Evolutionary conservation across 176 grass and related monocot genomes (phyloP).

Genomic region (Oryza longistaminata): DNA sequence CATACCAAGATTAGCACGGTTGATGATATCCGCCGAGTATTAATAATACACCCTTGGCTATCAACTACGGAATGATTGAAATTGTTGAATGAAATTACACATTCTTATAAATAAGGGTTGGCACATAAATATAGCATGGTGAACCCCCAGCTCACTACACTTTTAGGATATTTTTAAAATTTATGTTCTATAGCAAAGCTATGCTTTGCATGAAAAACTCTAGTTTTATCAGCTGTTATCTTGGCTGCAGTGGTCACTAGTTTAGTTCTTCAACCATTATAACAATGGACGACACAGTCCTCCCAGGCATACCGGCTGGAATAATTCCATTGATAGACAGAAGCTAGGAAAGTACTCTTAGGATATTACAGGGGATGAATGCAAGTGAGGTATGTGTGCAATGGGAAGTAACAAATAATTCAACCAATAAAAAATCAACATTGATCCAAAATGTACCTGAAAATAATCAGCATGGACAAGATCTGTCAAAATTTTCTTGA

Average conservation of each 20-base stretch:
- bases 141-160: not conserved
- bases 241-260: not conserved
- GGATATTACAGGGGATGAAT: not conserved
- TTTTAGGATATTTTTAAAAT: not conserved
- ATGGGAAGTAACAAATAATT: slow-evolving; percentile 21
- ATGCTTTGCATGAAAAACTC: not conserved
- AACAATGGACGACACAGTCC: not conserved
- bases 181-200: slow-evolving; percentile 3
- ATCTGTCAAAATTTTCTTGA: slow-evolving; percentile 98
- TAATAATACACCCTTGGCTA: not conserved
- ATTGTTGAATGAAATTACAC: not conserved
- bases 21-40: not conserved
- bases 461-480: slow-evolving; percentile 93
- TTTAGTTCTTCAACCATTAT: slow-evolving; percentile 5
- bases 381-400: slow-evolving; percentile 6
- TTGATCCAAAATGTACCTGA: slow-evolving; percentile 52
- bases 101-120: not conserved
- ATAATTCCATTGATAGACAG: slow-evolving; percentile 17
- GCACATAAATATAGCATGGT: not conserved
- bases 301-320: slow-evolving; percentile 12
- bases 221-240: not conserved
- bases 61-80: not conserved
- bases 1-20: not conserved
- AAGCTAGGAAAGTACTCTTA: slow-evolving; percentile 24
- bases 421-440: not conserved